phyloP scores from a whole-genome alignment of 441 rosid species.

The Corymbia calophylla region DNA sequence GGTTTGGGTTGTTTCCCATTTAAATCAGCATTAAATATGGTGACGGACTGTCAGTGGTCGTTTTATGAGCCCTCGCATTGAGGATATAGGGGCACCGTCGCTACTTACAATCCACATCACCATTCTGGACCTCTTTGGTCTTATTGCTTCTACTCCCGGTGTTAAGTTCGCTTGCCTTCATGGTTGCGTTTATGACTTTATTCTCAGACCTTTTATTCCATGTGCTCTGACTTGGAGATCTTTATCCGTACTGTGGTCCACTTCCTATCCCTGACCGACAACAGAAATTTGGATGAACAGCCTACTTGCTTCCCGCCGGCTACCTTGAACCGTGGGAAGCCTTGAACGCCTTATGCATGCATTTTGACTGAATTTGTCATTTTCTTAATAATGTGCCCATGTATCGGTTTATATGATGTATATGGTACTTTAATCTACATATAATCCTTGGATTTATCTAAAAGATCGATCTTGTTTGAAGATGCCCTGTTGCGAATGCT shows the following conservation, averaged over 20 bases:
- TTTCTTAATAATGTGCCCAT: not conserved
- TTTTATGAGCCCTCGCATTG: no score
- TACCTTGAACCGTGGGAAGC: not conserved
- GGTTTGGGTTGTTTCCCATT: not conserved
- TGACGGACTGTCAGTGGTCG: not conserved
- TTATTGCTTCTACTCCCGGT: no score
- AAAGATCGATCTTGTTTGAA: not conserved
- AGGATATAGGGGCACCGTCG: not conserved
- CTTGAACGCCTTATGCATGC: not conserved
- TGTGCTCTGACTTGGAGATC: not conserved
- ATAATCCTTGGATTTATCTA: not conserved
- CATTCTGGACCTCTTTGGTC: not conserved
- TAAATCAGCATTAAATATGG: not conserved
- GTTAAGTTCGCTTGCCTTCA: not conserved
- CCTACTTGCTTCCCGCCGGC: not conserved
- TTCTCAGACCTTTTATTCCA: not conserved
- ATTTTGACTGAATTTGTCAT: not conserved
- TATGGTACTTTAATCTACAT: not conserved
- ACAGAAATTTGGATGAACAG: slow-evolving; percentile 57
- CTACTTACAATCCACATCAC: not conserved
- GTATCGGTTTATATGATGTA: not conserved
- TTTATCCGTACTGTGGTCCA: not conserved
- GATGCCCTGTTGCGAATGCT: not conserved
- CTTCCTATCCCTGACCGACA: slow-evolving; percentile 49
- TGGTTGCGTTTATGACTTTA: not conserved